Base-by-base conservation (phyloP, 2,329 filamentous ascomycete species). In the Aspergillus texensis region DNA sequence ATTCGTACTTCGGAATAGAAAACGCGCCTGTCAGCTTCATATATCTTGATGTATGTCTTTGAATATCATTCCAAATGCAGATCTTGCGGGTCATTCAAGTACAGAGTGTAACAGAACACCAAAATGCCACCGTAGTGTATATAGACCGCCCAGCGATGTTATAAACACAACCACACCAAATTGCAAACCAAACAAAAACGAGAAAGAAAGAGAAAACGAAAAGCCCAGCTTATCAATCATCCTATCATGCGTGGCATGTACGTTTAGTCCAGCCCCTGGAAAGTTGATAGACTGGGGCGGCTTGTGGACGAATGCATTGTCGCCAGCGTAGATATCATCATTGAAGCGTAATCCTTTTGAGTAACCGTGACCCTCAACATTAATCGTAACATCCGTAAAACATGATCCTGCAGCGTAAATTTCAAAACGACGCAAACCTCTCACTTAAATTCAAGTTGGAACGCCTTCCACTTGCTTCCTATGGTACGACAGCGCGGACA, bases 401-500 rank as follows among this genome's bases (percentile, higher is more conserved):
- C 65, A 67, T 62, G 61, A 62, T 65, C 32, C 36, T 53, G 55
- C 43, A 58, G 30, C n/a, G 52, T 55, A 39, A 55, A 24, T 19
- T 39, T 39, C 9, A 30, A 55, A 39, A 28, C 34, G 16, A 24
- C 19, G 24, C 8, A 21, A 39, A 36, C n/a, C 5, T 39, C 64
- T 76, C 74, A 82, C 71, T 79, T 77, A 65, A 83, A 78, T 60
- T 83, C 81, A 48, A 83, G 71, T 65, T 82, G 80, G 65, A 83
- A 82, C 48, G 78, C 75, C 66, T 81, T 82, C 80, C 81, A 83
- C 68, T 80, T 81, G 28, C 79, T 78, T 21, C 79, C 79, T 28
- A 82, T 74, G 1, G 76, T 78, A 62, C 79, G 77, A 70, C 81
- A 83, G 45, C 78, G 76, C 41, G 81, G 81, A 69, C 81, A 83